Evolutionary conservation across 305 asterid species (phyloP), one percentile per base, ranked within the genome.

Genomic region (Fraxinus latifolia): DNA sequence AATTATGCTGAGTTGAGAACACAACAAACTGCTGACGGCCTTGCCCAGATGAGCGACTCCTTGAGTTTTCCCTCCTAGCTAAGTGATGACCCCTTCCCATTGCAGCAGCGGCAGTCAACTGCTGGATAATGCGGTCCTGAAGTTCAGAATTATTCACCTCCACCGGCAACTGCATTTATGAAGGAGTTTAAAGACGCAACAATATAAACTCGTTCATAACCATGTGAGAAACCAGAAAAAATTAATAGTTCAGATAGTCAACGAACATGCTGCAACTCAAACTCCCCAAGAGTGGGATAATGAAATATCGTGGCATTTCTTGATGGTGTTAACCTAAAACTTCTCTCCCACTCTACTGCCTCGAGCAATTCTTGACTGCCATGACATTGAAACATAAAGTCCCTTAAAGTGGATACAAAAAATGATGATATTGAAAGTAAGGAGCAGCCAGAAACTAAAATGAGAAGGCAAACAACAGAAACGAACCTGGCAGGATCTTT

Each of bases 21-120:
- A 90, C 85, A 79, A 93, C 86, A 84, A 79, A 89, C 80, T 92
- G 95, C 42, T 90, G 91, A 62, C 82, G 93, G 2, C 88, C 84
- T 79, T 91, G 92, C 80, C 89, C 80, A 76, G 95, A 89, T 42
- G 93, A 79, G 74, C 85, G 91, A 72, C 72, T 87, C 81, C 94
- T 86, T 47, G 89, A 84, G 82, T 90, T 87, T 79, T 91, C 97
- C 77, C 97, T 92, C 81, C 92, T 87, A 53, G 87, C 89, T 76
- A 79, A 76, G 72, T 84, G 93, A 34, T 83, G 98, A 31, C 93
- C 85, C 87, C 98, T 88, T 67, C 96, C 95, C 95, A 93, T 95
- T 50, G 97, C 97, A 74, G 97, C 97, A 32, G 97, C 97, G n/a
- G 95, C 97, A 17, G 98, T 96, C 87, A 95, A 87, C 83, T 93